phyloP scores from a whole-genome alignment of 257 asterid genomes.

The Capsicum pubescens region DNA sequence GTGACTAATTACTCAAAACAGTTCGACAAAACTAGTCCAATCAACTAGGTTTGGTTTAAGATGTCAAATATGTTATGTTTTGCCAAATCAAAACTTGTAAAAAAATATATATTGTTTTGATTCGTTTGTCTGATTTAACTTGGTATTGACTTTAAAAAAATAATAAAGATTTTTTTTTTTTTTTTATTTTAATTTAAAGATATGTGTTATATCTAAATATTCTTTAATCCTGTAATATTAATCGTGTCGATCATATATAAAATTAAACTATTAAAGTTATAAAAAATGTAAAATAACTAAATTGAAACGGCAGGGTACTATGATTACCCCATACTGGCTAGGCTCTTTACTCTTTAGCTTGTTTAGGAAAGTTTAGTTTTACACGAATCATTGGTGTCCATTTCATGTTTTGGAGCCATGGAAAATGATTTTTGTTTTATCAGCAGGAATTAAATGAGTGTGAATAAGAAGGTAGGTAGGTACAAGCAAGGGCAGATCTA shows the following conservation, averaged over 20 bases:
- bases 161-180: too few species aligned
- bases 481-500: too few species aligned
- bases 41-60: slow-evolving; percentile 8
- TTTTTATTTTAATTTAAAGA: too few species aligned
- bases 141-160: too few species aligned
- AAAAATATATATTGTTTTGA: not conserved
- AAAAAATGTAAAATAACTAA: too few species aligned
- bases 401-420: not conserved
- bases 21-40: slow-evolving; percentile 13
- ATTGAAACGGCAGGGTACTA: not conserved
- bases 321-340: not conserved
- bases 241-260: too few species aligned
- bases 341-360: not conserved
- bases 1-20: not conserved
- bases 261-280: too few species aligned
- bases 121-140: too few species aligned
- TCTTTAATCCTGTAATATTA: too few species aligned
- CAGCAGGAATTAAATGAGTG: too few species aligned
- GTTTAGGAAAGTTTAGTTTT: not conserved
- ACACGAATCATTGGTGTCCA: not conserved
- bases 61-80: slow-evolving; percentile 1
- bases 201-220: too few species aligned
- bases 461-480: too few species aligned
- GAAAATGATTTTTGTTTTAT: not conserved
- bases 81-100: not conserved